These are phyloP conservation scores for Parastagonospora avenae DNA, from an alignment of 2,329 filamentous ascomycete species.

Conservation along the genomic window DNA sequence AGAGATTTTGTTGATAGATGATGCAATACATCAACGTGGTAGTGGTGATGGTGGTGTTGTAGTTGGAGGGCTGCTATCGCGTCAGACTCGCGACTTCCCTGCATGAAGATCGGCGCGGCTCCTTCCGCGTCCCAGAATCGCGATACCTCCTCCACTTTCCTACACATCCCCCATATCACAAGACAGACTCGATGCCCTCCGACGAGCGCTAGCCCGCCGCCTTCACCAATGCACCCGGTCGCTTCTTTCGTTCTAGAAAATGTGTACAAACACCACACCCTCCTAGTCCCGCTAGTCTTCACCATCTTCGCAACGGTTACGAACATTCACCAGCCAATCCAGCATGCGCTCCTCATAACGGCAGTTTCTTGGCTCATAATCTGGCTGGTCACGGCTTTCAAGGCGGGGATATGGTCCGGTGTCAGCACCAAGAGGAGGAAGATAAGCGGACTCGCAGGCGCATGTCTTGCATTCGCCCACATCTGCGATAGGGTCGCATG, in stretches of 20 bases:
- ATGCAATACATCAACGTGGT: no score
- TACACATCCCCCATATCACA: constrained; percentile 10
- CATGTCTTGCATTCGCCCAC: constrained; percentile 48
- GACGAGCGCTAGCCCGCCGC: constrained; percentile 36
- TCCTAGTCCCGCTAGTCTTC: constrained; percentile 43
- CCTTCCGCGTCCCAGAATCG: background rate
- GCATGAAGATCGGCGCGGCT: background rate
- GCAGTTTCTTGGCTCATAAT: constrained; percentile 50
- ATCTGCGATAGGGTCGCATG: constrained; percentile 53
- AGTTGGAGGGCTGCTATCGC: background rate
- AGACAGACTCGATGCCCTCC: constrained; percentile 35
- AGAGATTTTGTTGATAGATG: no score
- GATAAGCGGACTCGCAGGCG: constrained; percentile 49
- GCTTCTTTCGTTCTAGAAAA: constrained; percentile 35
- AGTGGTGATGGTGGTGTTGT: no score
- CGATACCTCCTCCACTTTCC: background rate
- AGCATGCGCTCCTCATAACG: constrained; percentile 51
- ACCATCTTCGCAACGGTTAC: constrained; percentile 42
- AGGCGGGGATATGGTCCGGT: constrained; percentile 39
- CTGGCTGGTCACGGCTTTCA: constrained; percentile 43
- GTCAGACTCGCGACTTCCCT: background rate
- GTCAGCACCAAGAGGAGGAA: constrained; percentile 29
- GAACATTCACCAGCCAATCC: constrained; percentile 40
- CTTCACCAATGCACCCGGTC: constrained; percentile 47
- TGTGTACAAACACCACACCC: constrained; percentile 38